Conservation (phyloP, 1,284 basidiomycete genomes). For the Microbotryum saponariae region DNA sequence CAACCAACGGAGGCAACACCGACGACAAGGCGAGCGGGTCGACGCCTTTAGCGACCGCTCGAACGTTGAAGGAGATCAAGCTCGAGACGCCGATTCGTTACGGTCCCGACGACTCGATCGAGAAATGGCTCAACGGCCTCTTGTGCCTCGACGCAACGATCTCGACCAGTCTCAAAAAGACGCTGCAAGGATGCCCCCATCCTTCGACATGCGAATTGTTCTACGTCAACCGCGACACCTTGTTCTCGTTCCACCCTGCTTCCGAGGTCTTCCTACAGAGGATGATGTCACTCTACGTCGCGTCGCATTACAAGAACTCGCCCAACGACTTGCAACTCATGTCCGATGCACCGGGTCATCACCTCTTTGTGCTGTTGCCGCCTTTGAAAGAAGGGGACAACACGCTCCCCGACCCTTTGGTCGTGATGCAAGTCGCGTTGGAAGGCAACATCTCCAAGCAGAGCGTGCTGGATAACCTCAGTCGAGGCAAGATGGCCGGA, state of each 20-base stretch:
- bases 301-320: slow-evolving; percentile 97
- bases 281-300: slow-evolving; percentile 97
- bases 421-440: slow-evolving; percentile 88
- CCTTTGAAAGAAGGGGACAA: slow-evolving; percentile 80
- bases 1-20: slow-evolving; percentile 47
- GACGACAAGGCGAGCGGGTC: slow-evolving; percentile 32
- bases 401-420: slow-evolving; percentile 82
- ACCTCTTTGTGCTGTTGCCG: slow-evolving; percentile 89
- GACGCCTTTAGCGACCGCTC: slow-evolving; percentile 48
- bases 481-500: slow-evolving; percentile 68
- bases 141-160: slow-evolving; percentile 90
- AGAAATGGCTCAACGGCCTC: slow-evolving; percentile 87
- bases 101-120: slow-evolving; percentile 74
- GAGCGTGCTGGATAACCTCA: slow-evolving; percentile 76
- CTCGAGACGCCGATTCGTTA: slow-evolving; percentile 94
- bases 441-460: slow-evolving; percentile 88
- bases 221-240: slow-evolving; percentile 90
- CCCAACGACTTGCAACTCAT: slow-evolving; percentile 96
- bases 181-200: slow-evolving; percentile 72
- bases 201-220: slow-evolving; percentile 90
- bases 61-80: slow-evolving; percentile 86
- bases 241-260: slow-evolving; percentile 95
- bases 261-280: slow-evolving; percentile 94
- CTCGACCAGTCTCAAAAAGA: slow-evolving; percentile 50
- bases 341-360: slow-evolving; percentile 93